A percentile compares a stretch with the other conserved stretches of the same genome.
These are phyloP conservation scores for Xylariaceae sp. DNA, from an alignment of 2,329 filamentous ascomycete species.

Conservation along the genomic window DNA sequence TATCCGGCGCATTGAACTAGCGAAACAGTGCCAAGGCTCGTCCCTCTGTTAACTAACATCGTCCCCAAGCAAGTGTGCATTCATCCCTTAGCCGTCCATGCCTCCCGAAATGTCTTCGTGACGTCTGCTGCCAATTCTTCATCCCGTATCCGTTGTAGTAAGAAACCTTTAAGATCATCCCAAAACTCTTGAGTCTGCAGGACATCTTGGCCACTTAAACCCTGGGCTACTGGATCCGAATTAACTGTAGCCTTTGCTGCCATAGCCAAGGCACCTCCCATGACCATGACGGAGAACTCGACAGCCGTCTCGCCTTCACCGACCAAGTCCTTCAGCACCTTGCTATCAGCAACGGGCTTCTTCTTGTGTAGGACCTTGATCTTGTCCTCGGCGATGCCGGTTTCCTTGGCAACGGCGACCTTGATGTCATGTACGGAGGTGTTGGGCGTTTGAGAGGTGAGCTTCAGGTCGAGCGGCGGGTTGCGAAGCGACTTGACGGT, in stretches of 20 bases:
- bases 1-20: neutral
- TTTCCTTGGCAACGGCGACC: slow-evolving; percentile 57
- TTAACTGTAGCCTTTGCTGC: slow-evolving; percentile 36
- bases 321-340: slow-evolving; percentile 69
- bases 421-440: slow-evolving; percentile 80
- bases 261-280: slow-evolving; percentile 60
- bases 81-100: slow-evolving; percentile 54
- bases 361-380: slow-evolving; percentile 82
- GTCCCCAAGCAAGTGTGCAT: neutral
- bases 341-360: slow-evolving; percentile 75
- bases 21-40: neutral
- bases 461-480: slow-evolving; percentile 61
- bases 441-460: slow-evolving; percentile 57
- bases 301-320: slow-evolving; percentile 46
- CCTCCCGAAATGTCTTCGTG: slow-evolving; percentile 61
- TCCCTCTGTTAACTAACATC: neutral
- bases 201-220: slow-evolving; percentile 52
- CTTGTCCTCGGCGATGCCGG: slow-evolving; percentile 65
- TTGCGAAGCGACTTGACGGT: slow-evolving; percentile 73
- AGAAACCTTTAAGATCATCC: slow-evolving; percentile 74
- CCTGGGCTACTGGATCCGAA: slow-evolving; percentile 43
- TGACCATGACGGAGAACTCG: slow-evolving; percentile 83
- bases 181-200: slow-evolving; percentile 74
- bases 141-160: slow-evolving; percentile 74
- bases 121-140: slow-evolving; percentile 59